A percentile compares a stretch with the other conserved stretches of the same genome.
Evolutionary conservation across 495 filamentous ascomycete species (phyloP).

Genomic region (Penicillium samsonianum): DNA sequence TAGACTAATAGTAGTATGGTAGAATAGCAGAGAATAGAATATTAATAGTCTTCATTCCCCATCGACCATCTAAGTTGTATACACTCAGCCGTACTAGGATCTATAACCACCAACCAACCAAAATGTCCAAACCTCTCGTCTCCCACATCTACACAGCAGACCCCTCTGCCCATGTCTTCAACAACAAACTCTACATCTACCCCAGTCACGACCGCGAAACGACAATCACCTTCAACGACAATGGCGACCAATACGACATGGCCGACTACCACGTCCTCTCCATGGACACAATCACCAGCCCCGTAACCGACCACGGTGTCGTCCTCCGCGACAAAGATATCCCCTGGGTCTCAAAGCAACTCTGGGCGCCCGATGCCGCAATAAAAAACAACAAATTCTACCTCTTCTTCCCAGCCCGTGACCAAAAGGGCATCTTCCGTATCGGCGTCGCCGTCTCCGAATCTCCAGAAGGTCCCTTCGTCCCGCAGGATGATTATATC

Average conservation of each 20-base stretch:
- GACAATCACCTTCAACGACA: slow-evolving; percentile 64
- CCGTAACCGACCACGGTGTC: slow-evolving; percentile 46
- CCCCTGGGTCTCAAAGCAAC: slow-evolving; percentile 47
- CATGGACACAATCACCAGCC: slow-evolving; percentile 37
- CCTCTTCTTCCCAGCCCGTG: slow-evolving; percentile 51
- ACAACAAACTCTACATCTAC: slow-evolving; percentile 52
- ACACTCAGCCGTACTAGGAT: background rate
- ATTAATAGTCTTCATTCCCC: background rate
- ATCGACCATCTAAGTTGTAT: background rate
- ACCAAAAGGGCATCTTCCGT: slow-evolving; percentile 56
- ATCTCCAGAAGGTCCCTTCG: slow-evolving; percentile 50
- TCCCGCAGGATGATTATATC: slow-evolving; percentile 38
- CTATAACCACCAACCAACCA: background rate
- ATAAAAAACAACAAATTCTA: slow-evolving; percentile 51
- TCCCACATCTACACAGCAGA: slow-evolving; percentile 66
- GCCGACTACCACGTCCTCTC: slow-evolving; percentile 55
- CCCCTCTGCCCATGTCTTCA: slow-evolving; percentile 53
- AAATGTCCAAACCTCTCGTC: slow-evolving; percentile 50
- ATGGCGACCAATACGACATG: slow-evolving; percentile 84
- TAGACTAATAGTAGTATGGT: too few relatives aligned
- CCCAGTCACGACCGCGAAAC: slow-evolving; percentile 49
- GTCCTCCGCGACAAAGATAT: slow-evolving; percentile 42
- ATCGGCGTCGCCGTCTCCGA: slow-evolving; percentile 55
- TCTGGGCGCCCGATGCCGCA: slow-evolving; percentile 54
- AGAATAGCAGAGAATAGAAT: background rate